Evolutionary conservation across 192 early-diverging fungal species (phyloP), one percentile per base, ranked within the genome.

Genomic region (Rhizophagus sp.): DNA sequence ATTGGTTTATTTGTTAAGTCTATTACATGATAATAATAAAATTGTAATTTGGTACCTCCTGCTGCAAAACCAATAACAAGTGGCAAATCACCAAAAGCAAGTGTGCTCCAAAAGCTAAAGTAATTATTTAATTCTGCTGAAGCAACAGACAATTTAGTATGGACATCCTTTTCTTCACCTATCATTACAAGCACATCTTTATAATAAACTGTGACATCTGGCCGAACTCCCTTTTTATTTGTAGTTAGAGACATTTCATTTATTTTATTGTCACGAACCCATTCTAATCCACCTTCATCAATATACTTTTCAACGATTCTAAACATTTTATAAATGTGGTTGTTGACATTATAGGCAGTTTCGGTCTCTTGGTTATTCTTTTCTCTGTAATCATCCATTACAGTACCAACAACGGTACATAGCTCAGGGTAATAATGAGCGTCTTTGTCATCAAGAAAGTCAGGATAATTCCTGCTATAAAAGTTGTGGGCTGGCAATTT

Each of bases 201-300:
- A 41, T 19, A 72, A 72, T 72, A 72, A 8, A 72, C 33, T 22
- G 39, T 19, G 70, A 0, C 19, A 72, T 72, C 70, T 72, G 70
- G 70, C 8, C 70, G 39, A n/a, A 44, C 7, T 72, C 19, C 3
- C 39, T 72, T 36, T 36, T 36, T 72, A 13, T 41, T 34, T 44
- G 13, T 72, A 8, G 70, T 72, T 4, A 22, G 44, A 44, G 22
- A 1, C 2, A 34, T 1, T 19, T 3, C 4, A 44, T 39, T 2
- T 0, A 72, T 17, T 34, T 4, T 34, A 13, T 41, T 44, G 39
- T 72, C 47, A 13, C 41, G 70, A 39, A 39, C 36, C 36, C 36
- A 41, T n/a, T 41, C 70, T 6, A 72, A 24, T 19, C 13, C 15
- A 72, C 0, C 0, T 11, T 11, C 2, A 44, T 3, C 11, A 44